Evolutionary conservation across 257 asterid genomes (phyloP).

Genomic region (Nicotiana noctiflora): DNA sequence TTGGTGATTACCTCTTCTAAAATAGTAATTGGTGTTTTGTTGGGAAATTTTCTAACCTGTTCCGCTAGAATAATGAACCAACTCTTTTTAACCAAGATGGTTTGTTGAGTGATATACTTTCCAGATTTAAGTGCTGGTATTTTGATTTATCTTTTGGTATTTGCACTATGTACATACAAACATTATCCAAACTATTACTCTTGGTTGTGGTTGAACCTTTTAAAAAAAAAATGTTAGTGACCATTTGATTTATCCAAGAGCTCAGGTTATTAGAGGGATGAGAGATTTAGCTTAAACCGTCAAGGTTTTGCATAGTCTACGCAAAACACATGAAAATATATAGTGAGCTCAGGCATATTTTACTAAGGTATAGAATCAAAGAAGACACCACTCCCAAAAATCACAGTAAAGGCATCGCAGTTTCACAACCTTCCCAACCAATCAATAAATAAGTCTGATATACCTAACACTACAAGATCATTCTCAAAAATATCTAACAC

Average conservation of each 20-base stretch:
- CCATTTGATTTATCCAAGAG: too few relatives aligned
- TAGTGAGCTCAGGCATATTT: background rate
- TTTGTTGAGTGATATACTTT: background rate
- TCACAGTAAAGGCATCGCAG: background rate
- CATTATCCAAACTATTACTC: background rate
- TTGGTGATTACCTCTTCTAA: background rate
- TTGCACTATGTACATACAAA: background rate
- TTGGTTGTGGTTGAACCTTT: too few relatives aligned
- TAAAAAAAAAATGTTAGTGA: too few relatives aligned
- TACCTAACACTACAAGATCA: too few relatives aligned
- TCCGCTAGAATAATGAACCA: background rate
- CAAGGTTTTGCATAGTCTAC: too few relatives aligned
- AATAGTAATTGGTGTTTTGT: background rate
- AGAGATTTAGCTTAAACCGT: too few relatives aligned
- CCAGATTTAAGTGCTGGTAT: background rate
- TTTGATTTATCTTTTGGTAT: background rate
- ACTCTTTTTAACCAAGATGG: background rate
- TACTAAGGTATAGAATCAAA: too few relatives aligned
- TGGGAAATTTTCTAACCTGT: background rate
- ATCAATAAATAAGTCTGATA: background rate
- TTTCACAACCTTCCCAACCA: background rate
- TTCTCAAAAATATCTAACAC: too few relatives aligned
- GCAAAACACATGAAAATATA: too few relatives aligned
- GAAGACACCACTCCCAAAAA: background rate
- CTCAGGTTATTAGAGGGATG: too few relatives aligned